Base-by-base conservation (phyloP, 176 grass and related monocot genomes). In the Juncus effusus region DNA sequence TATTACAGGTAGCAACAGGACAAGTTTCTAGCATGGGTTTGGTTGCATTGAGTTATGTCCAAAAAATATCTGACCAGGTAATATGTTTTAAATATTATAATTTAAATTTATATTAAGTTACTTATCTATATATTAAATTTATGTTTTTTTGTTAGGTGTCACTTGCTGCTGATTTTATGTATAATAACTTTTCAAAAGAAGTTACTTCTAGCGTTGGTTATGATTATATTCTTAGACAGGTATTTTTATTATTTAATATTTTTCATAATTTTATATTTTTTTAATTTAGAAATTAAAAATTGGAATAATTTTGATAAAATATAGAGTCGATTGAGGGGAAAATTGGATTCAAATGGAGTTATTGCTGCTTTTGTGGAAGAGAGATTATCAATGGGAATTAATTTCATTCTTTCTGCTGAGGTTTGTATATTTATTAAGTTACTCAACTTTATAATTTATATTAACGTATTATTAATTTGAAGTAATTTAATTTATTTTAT, bases 181-280 rank as follows among this genome's bases (percentile, higher is more conserved):
- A 90, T 77, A 80, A 85, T 73, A 67, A 83, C 50, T 61, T 78
- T 77, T 49, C 87, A 66, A 67, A 74, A 64, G 75, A 90, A 67
- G 86, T 82, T 51, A 77, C 77, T 49, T 78, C 84, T 60, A 90
- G 42, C 49, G 70, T 90, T 50, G 87, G 91, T 59, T 96, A 96
- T 70, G 76, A 90, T 63, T 96, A 96, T 80, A 83, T 82, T 7
- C 77, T 96, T 65, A 79, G 91, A 80, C 83, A 96, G 83, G 91
- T 87, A 44, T 7, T 52, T 75, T 42, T 54, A 59, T 74, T 76
- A 53, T 51, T 79, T 2, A 38, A 60, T 40, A 37, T 36, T 67
- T 57, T 36, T 5, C 7, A 68, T 51, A 8, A 16, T 37, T 38
- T 71, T 37, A 56, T 56, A 13, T 13, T 57, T 41, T 38, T 60